Percentiles rank a stretch among this genome's conserved stretches.
Evolutionary conservation across 768 basidiomycete genomes (phyloP).

Genomic region (Rhodotorula babjevae): DNA sequence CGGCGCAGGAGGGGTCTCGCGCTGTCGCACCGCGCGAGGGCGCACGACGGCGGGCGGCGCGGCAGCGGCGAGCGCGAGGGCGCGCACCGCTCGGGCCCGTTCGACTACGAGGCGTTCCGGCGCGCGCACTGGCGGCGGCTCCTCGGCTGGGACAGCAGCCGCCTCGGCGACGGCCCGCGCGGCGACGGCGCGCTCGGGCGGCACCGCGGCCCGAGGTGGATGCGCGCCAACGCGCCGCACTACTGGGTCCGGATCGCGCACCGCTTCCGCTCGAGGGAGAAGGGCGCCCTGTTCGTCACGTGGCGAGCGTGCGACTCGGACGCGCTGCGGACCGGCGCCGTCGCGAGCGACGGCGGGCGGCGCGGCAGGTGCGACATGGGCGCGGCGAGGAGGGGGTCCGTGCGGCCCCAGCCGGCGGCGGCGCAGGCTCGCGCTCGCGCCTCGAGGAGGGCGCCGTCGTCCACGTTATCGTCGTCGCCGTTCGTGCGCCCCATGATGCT

Average conservation of each 20-base stretch:
- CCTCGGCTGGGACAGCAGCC: neutral
- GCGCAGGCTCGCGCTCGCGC: too few relatives aligned
- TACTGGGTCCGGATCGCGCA: neutral
- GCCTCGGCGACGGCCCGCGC: neutral
- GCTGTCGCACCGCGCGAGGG: neutral
- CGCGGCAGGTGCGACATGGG: too few relatives aligned
- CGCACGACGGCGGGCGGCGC: neutral
- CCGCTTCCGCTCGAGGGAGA: neutral
- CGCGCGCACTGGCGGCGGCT: constrained; percentile 9
- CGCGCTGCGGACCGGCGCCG: neutral
- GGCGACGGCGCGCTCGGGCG: neutral
- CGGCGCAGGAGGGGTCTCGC: neutral
- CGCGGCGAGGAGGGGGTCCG: neutral
- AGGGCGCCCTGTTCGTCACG: constrained; percentile 1
- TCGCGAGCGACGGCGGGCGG: too few relatives aligned
- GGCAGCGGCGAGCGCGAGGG: neutral
- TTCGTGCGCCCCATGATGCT: neutral
- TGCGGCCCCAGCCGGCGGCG: too few relatives aligned
- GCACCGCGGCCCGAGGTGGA: neutral
- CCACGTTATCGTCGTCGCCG: too few relatives aligned
- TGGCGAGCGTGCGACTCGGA: neutral
- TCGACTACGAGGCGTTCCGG: constrained; percentile 19
- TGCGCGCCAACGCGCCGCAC: neutral
- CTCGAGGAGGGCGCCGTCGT: too few relatives aligned
- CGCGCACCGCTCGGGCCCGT: neutral